phyloP scores from a whole-genome alignment of 192 early-diverging fungal genomes.

The Coemansia sp. region DNA sequence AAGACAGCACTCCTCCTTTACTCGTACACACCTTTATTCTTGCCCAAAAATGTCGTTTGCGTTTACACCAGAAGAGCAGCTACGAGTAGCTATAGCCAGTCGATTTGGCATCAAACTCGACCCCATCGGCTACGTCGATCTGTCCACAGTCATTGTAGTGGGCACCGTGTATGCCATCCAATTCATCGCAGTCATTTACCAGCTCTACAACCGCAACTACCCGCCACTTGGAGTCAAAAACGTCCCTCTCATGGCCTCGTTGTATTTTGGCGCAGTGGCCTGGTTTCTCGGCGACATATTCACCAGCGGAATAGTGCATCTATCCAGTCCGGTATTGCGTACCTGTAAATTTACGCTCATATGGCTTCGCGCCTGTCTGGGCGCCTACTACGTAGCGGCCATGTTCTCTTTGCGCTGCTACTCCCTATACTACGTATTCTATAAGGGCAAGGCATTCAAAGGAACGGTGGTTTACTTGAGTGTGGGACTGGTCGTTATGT shows the following conservation, averaged over 20 bases:
- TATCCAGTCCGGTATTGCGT: conserved; percentile 1
- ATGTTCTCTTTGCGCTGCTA: conserved; percentile 13
- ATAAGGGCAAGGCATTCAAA: conserved; percentile 13
- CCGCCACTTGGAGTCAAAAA: conserved; percentile 20
- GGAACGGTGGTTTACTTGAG: conserved; percentile 3
- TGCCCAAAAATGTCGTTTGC: conserved; percentile 5
- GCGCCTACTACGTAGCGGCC: conserved; percentile 3
- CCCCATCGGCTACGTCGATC: conserved; percentile 15
- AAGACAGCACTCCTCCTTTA: background rate
- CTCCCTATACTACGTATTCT: conserved; percentile 12
- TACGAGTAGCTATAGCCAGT: conserved; percentile 2
- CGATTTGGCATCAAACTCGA: conserved; percentile 11
- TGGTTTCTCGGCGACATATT: conserved; percentile 21
- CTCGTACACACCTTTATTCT: background rate
- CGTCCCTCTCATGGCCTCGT: conserved; percentile 5
- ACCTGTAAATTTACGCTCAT: conserved; percentile 12
- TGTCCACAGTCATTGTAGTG: conserved; percentile 13
- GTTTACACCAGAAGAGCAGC: conserved; percentile 8
- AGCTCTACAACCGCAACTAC: conserved; percentile 12
- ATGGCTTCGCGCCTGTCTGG: conserved; percentile 11
- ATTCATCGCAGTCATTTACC: conserved; percentile 11
- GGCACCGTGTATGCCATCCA: conserved; percentile 5
- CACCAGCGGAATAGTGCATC: conserved; percentile 17
- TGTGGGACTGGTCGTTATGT: background rate
- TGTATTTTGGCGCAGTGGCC: background rate